Conservation (phyloP, 495 filamentous ascomycete genomes). For the Aspergillus bertholletiae region DNA sequence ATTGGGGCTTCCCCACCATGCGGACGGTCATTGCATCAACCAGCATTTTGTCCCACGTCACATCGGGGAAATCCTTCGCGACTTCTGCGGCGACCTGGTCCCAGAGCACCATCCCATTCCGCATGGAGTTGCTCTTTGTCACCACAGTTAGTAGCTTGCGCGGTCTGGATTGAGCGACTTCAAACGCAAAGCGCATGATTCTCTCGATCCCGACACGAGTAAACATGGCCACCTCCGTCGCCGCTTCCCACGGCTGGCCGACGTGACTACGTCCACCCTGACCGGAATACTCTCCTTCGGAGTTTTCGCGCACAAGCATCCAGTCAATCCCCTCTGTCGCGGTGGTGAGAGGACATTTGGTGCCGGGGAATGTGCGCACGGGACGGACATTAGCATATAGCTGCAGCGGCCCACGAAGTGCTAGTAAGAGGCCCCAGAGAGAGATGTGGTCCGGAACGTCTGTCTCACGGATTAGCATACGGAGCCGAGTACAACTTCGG, state of each 20-base stretch:
- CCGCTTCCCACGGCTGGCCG: constrained; percentile 47
- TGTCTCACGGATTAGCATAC: constrained; percentile 16
- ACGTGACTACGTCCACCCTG: constrained; percentile 51
- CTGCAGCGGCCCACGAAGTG: constrained; percentile 52
- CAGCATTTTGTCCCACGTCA: constrained; percentile 54
- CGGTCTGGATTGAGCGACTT: constrained; percentile 42
- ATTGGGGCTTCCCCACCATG: constrained; percentile 51
- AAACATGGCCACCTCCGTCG: constrained; percentile 55
- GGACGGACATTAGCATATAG: constrained; percentile 56
- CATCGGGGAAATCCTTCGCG: constrained; percentile 48
- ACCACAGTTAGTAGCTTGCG: constrained; percentile 51
- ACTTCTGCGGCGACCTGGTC: constrained; percentile 47
- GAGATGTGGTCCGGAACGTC: constrained; percentile 56
- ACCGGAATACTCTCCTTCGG: constrained; percentile 54
- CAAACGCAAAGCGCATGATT: constrained; percentile 55
- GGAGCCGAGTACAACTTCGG: not conserved
- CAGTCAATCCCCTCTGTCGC: constrained; percentile 44
- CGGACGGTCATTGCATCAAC: constrained; percentile 57
- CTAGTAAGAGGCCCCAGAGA: constrained; percentile 51
- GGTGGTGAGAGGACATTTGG: constrained; percentile 44
- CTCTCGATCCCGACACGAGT: constrained; percentile 50
- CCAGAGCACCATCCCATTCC: constrained; percentile 56
- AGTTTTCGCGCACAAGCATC: constrained; percentile 56
- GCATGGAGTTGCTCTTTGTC: constrained; percentile 57
- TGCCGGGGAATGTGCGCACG: constrained; percentile 44